phyloP scores from a whole-genome alignment of 202 grass and related monocot genomes.

The Eragrostis tef region DNA sequence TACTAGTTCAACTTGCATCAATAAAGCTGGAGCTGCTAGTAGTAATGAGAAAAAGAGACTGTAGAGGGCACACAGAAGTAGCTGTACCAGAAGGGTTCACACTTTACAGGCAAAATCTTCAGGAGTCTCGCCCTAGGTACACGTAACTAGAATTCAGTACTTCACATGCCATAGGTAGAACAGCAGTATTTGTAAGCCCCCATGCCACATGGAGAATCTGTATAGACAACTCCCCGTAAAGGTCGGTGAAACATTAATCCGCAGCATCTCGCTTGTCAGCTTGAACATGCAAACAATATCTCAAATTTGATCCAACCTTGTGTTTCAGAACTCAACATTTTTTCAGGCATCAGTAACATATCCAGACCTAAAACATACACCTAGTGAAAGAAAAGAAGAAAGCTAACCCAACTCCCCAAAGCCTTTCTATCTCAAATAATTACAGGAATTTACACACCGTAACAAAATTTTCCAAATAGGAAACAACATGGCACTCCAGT shows the following conservation, averaged over 20 bases:
- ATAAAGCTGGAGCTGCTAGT: conserved; percentile 2
- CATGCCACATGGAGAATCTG: background rate
- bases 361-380: background rate
- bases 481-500: background rate
- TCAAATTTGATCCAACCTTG: conserved; percentile 12
- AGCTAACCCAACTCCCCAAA: background rate
- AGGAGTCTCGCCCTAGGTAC: no score
- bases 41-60: background rate
- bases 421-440: conserved; percentile 18
- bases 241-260: background rate
- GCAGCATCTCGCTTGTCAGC: background rate
- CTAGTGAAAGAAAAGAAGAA: background rate
- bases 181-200: background rate
- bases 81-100: background rate
- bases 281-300: conserved; percentile 4
- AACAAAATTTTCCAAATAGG: conserved; percentile 26
- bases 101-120: background rate
- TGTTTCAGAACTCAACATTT: conserved; percentile 23
- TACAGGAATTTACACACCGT: conserved; percentile 12
- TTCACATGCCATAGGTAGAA: background rate
- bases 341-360: background rate
- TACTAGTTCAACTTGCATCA: background rate
- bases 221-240: background rate
- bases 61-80: background rate
- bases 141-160: no score